Conservation (phyloP, 1,284 basidiomycete species). For the Rhodotorula glutinis region DNA sequence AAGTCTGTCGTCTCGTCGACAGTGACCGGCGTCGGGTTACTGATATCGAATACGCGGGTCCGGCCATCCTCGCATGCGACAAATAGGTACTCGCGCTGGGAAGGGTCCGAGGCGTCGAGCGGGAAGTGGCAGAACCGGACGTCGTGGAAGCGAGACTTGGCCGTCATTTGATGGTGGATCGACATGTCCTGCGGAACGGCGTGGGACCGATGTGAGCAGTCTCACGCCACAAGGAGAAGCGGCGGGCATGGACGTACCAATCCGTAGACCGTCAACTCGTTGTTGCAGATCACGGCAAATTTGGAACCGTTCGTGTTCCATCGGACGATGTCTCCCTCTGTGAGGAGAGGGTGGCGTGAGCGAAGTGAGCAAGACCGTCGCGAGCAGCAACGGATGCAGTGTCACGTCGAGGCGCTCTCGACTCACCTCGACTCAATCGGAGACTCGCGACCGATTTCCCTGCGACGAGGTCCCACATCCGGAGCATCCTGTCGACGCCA, state of each 20-base stretch:
- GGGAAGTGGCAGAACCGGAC: conserved; percentile 64
- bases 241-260: conserved; percentile 56
- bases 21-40: conserved; percentile 37
- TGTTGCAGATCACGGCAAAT: conserved; percentile 69
- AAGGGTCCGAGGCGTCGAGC: conserved; percentile 48
- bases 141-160: conserved; percentile 75
- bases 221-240: too few relatives aligned
- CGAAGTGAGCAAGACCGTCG: too few relatives aligned
- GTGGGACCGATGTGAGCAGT: not conserved
- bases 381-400: too few relatives aligned
- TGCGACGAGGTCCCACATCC: conserved; percentile 98
- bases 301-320: conserved; percentile 73
- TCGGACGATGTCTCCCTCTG: conserved; percentile 81
- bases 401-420: too few relatives aligned
- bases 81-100: conserved; percentile 62
- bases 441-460: conserved; percentile 84
- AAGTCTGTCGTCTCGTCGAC: conserved; percentile 40
- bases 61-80: conserved; percentile 83
- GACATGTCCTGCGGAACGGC: conserved; percentile 60
- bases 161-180: conserved; percentile 65
- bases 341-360: too few relatives aligned
- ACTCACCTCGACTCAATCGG: conserved; percentile 75
- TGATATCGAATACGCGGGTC: conserved; percentile 59
- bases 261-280: conserved; percentile 72
- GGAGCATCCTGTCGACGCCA: conserved; percentile 80